Evolutionary conservation across 2,329 filamentous ascomycete genomes (phyloP).

Genomic region (Xylaria sp.): DNA sequence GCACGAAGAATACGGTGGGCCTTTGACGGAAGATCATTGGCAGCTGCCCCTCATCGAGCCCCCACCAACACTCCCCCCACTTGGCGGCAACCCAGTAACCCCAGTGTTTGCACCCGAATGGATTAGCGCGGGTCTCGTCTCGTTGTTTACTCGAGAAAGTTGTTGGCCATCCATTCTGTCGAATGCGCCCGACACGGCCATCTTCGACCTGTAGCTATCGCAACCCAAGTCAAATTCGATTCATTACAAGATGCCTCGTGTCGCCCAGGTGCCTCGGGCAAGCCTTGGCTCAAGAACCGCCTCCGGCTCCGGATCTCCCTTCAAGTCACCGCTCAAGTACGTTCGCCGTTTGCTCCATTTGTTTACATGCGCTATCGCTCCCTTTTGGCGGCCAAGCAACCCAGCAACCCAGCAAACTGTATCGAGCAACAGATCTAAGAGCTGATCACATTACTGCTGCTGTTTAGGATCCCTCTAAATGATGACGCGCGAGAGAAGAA

Average conservation of each 20-base stretch:
- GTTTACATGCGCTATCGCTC: conserved; percentile 32
- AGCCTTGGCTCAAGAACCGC: conserved; percentile 58
- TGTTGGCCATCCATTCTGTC: conserved; percentile 9
- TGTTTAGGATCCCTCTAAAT: conserved; percentile 89
- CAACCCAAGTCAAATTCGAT: conserved; percentile 30
- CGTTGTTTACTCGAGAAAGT: conserved; percentile 32
- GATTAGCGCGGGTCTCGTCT: conserved; percentile 23
- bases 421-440: not conserved
- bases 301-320: conserved; percentile 63
- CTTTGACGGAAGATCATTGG: not conserved
- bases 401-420: conserved; percentile 15
- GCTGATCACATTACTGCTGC: conserved; percentile 17
- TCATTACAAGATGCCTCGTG: conserved; percentile 64
- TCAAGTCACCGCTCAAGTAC: conserved; percentile 68
- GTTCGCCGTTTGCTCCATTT: conserved; percentile 40
- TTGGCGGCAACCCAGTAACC: conserved; percentile 18
- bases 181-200: conserved; percentile 36
- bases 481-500: conserved; percentile 95
- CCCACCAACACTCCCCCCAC: not conserved
- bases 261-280: conserved; percentile 64
- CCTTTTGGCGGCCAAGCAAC: conserved; percentile 19
- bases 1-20: not conserved
- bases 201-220: conserved; percentile 35
- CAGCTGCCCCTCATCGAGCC: conserved; percentile 2
- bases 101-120: conserved; percentile 7